Base-by-base conservation (phyloP, 805 yeast species). In the Candida anglica region DNA sequence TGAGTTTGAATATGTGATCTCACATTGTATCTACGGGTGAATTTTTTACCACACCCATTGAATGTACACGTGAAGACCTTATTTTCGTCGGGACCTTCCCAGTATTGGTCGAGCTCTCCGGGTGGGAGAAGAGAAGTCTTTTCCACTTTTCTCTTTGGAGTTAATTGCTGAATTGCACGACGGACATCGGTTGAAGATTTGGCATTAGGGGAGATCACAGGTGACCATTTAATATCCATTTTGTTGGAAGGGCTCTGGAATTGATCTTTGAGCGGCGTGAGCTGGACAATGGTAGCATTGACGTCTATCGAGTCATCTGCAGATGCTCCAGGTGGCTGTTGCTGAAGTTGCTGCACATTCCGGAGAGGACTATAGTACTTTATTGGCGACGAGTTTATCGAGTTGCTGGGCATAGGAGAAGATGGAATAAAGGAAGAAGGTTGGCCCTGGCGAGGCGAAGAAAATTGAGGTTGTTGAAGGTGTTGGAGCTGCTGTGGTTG, bases 1-100 rank as follows among this genome's bases (percentile, higher is more conserved):
- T 93, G 99, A 0, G 98, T 93, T 56, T 93, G 98, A 37, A 93
- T 89, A 57, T 93, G 99, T 0, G 96, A 86, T 41, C 98, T 69
- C 9, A 87, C 86, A 50, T 93, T 93, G 59, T 94, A 94, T 30
- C 96, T 71, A 51, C 98, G 71, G 6, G 88, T 79, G 60, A 93
- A 91, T 35, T 73, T 64, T 60, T 93, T 88, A 7, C 85, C 83
- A 61, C 99, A 93, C 35, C 71, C 70, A 11, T 82, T 75, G 57
- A 69, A 91, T 39, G 74, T 69, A 58, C 99, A 93, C 23, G 79
- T 71, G 61, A 73, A 94, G 19, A 73, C 66, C 40, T 81, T 83
- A 31, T 82, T 75, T 19, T 66, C 75, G 43, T 84, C 82, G 5
- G 96, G 88, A 1, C 95, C 95, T 33, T 71, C 73, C 57, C 91